A percentile compares a stretch with the other conserved stretches of the same genome.
Conservation (phyloP, 106 monocot species). For the Hemerocallis citrina region DNA sequence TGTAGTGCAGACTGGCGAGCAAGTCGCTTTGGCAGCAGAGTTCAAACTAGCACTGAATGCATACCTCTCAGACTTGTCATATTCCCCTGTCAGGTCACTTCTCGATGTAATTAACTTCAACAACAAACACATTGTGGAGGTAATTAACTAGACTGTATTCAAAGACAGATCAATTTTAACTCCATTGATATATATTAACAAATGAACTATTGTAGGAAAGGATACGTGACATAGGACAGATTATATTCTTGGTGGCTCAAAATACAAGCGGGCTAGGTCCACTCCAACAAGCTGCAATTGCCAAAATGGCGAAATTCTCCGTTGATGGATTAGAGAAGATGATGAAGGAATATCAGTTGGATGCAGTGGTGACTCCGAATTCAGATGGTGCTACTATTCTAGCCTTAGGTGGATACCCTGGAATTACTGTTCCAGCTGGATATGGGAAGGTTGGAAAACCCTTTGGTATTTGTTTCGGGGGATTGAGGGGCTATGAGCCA, state of each 20-base stretch:
- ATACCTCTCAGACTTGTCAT: constrained; percentile 37
- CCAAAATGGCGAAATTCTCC: constrained; percentile 27
- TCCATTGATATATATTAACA: no score
- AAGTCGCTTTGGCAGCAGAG: constrained; percentile 19
- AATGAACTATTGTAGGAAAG: constrained; percentile 47
- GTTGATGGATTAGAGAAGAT: constrained; percentile 46
- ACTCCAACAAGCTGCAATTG: constrained; percentile 16
- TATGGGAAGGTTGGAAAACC: constrained; percentile 28
- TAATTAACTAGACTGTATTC: constrained; percentile 8
- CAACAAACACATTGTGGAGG: constrained; percentile 31
- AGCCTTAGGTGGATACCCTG: constrained; percentile 55
- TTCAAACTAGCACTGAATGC: constrained; percentile 48
- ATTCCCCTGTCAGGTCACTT: constrained; percentile 49
- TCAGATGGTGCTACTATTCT: constrained; percentile 8
- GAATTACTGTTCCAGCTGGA: constrained; percentile 70
- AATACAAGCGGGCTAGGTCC: constrained; percentile 35
- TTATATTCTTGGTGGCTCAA: constrained; percentile 30
- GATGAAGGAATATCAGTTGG: constrained; percentile 40
- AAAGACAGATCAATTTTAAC: no score
- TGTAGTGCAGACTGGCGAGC: constrained; percentile 13
- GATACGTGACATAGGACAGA: constrained; percentile 34
- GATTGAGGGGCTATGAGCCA: constrained; percentile 57
- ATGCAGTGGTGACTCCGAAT: constrained; percentile 50
- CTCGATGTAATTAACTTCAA: constrained; percentile 63
- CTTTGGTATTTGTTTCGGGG: constrained; percentile 60